Percentiles rank a stretch among this genome's conserved stretches.
Evolutionary conservation across 73 alveolate species (phyloP).

Genomic region (Symbiodinium natans): DNA sequence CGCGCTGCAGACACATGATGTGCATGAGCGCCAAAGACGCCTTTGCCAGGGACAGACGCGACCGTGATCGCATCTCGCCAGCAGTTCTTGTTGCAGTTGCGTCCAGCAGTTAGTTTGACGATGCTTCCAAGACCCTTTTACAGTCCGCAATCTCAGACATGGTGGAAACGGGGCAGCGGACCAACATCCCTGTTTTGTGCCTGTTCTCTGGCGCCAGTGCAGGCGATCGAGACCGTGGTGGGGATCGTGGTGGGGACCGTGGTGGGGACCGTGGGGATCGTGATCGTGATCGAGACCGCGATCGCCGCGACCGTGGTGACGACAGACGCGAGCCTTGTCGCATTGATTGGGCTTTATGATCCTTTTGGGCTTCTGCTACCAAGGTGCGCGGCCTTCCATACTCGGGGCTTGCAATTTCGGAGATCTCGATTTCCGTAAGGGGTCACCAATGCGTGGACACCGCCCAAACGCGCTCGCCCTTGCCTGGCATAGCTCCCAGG

Average conservation of each 20-base stretch:
- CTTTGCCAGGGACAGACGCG: constrained; percentile 1
- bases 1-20: no score
- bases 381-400: background rate
- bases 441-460: no score
- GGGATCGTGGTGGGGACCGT: no score
- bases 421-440: no score
- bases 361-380: no score
- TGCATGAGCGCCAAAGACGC: no score
- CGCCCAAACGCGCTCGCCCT: no score
- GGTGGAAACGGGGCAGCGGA: no score
- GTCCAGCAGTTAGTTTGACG: background rate
- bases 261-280: background rate
- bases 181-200: background rate
- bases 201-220: background rate
- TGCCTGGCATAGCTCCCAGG: no score
- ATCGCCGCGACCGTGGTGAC: background rate
- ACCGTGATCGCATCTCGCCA: background rate
- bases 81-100: background rate
- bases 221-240: background rate
- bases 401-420: background rate
- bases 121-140: no score
- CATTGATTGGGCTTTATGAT: no score
- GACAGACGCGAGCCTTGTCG: constrained; percentile 9
- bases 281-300: background rate
- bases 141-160: no score